A percentile compares a stretch with the other conserved stretches of the same genome.
Evolutionary conservation across 2,329 filamentous ascomycete species (phyloP).

Genomic region (Pestalotiopsis sp.): DNA sequence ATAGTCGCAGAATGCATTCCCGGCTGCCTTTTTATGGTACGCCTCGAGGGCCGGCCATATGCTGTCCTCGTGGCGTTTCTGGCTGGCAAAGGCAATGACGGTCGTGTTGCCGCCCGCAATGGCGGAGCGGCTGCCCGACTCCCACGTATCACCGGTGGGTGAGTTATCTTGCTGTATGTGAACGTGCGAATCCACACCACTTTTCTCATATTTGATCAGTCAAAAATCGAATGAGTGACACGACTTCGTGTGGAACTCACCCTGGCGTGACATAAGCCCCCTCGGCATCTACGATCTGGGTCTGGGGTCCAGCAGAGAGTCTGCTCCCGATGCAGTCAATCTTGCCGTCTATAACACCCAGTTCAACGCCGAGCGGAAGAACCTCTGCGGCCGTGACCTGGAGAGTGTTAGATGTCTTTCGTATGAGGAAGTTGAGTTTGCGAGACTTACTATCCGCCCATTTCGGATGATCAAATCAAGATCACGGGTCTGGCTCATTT

Average conservation of each 20-base stretch:
- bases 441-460: slow-evolving; percentile 23
- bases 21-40: slow-evolving; percentile 37
- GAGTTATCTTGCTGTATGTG: slow-evolving; percentile 47
- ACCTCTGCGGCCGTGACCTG: slow-evolving; percentile 49
- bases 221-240: neutral
- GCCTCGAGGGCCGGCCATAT: slow-evolving; percentile 41
- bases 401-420: neutral
- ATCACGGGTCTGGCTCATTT: neutral
- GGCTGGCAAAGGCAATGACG: slow-evolving; percentile 49
- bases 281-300: slow-evolving; percentile 43
- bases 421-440: neutral
- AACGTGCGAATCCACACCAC: slow-evolving; percentile 51
- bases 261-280: slow-evolving; percentile 45
- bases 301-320: slow-evolving; percentile 33
- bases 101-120: slow-evolving; percentile 53
- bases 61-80: slow-evolving; percentile 39
- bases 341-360: slow-evolving; percentile 48
- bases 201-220: slow-evolving; percentile 17
- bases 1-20: slow-evolving; percentile 57
- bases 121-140: slow-evolving; percentile 43
- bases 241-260: slow-evolving; percentile 27
- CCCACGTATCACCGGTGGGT: slow-evolving; percentile 44
- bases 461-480: slow-evolving; percentile 20
- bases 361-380: slow-evolving; percentile 41
- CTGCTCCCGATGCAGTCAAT: slow-evolving; percentile 44